Evolutionary conservation across 192 early-diverging fungal genomes (phyloP), one percentile per base, ranked within the genome.

Genomic region (Coemansia umbellata): DNA sequence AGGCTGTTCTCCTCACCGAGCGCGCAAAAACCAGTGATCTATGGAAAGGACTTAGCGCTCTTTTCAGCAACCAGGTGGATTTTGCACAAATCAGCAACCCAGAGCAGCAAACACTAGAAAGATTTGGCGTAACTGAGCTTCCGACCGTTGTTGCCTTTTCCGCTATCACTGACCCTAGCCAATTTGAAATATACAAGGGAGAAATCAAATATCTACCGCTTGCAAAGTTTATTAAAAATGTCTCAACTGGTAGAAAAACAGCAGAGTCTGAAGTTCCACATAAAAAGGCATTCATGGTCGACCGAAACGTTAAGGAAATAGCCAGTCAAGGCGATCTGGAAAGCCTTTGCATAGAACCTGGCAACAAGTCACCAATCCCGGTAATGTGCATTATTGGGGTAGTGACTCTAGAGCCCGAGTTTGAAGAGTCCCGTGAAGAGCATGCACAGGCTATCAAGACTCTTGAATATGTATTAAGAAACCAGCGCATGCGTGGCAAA

Each of bases 1-100:
- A 88, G 60, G 90, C 82, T 0, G 54, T 97, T 1, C 78, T 95
- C 24, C 86, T 91, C 43, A 91, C 91, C 0, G 76, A 86, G 36
- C 94, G 93, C 50, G 31, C 78, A n/a, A 69, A 69, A 9, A 83
- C 88, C 3, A 83, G 92, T 23, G 81, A 88, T 30, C 80, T 98
- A 35, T 91, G 91, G 78, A 93, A 92, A 63, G 90, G 90, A 18
- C 54, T 98, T 11, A 89, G 89, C 8, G 81, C 86, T 22, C 86
- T 88, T 47, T 88, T 87, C 64, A 69, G 81, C 50, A 67, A 82
- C 53, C 78, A 80, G 18, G 68, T 95, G 55, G 33, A 75, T 19
- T 82, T 95, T 48, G 93, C 85, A 0, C 87, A 91, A 40, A 82
- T 91, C 13, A 70, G 78, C 26, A 60, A 77, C 8, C 69, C 84